Percentiles rank a stretch among this genome's conserved stretches.
These are phyloP conservation scores for Hyaloraphidium curvatum DNA, from an alignment of 192 early-diverging fungal genomes.

Conservation along the genomic window DNA sequence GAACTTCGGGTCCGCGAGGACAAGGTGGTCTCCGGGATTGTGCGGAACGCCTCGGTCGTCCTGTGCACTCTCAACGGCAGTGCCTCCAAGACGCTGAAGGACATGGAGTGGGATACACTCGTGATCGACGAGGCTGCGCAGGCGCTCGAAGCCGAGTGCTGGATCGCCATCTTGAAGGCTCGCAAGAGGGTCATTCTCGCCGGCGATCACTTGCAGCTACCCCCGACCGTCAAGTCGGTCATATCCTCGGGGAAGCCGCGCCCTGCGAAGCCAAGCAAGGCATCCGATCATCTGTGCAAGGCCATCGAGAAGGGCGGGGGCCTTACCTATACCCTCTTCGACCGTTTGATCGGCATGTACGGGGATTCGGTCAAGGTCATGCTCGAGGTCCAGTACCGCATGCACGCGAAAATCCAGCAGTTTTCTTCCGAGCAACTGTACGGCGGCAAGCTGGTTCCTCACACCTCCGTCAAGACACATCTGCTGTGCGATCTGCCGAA, in stretches of 20 bases:
- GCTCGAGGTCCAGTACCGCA: slow-evolving; percentile 72
- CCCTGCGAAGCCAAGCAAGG: not conserved
- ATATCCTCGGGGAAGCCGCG: not conserved
- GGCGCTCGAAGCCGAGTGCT: slow-evolving; percentile 68
- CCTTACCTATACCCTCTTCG: slow-evolving; percentile 55
- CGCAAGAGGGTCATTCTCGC: slow-evolving; percentile 51
- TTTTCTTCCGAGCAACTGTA: slow-evolving; percentile 54
- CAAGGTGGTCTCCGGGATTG: not conserved
- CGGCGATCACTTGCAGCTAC: slow-evolving; percentile 75
- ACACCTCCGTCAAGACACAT: slow-evolving; percentile 37
- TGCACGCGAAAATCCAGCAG: slow-evolving; percentile 61
- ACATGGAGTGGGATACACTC: slow-evolving; percentile 55
- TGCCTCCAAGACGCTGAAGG: slow-evolving; percentile 24
- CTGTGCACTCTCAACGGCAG: slow-evolving; percentile 61
- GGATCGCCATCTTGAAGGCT: slow-evolving; percentile 63
- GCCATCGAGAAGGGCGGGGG: not conserved
- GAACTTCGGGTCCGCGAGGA: slow-evolving; percentile 9
- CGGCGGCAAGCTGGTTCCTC: slow-evolving; percentile 38
- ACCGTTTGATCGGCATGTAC: slow-evolving; percentile 40
- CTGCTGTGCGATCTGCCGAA: slow-evolving; percentile 39
- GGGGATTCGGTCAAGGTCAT: slow-evolving; percentile 39
- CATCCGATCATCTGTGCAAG: not conserved
- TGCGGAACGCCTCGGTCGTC: not conserved
- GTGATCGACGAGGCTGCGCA: slow-evolving; percentile 84
- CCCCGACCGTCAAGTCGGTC: slow-evolving; percentile 58